A percentile compares a stretch with the other conserved stretches of the same genome.
phyloP scores from a whole-genome alignment of 805 yeast genomes.

The Candida methanosorbosa region DNA sequence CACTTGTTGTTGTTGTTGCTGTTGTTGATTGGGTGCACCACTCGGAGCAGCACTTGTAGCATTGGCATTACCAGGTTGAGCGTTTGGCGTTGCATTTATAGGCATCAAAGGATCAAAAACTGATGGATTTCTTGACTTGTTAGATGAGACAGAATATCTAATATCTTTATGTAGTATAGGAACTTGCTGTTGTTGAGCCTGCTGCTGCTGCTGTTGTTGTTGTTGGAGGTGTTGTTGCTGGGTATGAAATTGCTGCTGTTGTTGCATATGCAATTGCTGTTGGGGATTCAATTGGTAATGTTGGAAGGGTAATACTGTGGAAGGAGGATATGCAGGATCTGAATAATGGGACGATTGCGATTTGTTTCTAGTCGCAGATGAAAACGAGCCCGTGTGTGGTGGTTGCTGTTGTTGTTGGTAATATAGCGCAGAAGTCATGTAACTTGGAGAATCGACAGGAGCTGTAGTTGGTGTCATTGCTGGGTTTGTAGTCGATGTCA shows the following conservation, averaged over 20 bases:
- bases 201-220: constrained; percentile 4
- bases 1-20: background rate
- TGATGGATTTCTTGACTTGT: constrained; percentile 29
- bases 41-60: background rate
- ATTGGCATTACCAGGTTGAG: background rate
- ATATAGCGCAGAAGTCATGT: background rate
- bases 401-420: constrained; percentile 4
- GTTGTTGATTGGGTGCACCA: no score
- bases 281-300: no score
- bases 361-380: no score
- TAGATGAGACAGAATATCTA: constrained; percentile 20
- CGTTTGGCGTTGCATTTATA: constrained; percentile 4
- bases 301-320: background rate
- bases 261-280: constrained; percentile 1
- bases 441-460: no score
- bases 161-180: constrained; percentile 23
- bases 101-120: constrained; percentile 28
- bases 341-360: no score
- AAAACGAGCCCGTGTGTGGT: no score
- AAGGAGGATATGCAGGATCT: constrained; percentile 1
- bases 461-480: no score
- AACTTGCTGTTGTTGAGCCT: background rate
- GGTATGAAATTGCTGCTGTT: constrained; percentile 2
- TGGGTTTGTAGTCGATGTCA: constrained; percentile 4
- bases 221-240: constrained; percentile 8